Percentiles rank a stretch among this genome's conserved stretches.
phyloP scores from a whole-genome alignment of 345 rosid genomes.

The Salix udensis region DNA sequence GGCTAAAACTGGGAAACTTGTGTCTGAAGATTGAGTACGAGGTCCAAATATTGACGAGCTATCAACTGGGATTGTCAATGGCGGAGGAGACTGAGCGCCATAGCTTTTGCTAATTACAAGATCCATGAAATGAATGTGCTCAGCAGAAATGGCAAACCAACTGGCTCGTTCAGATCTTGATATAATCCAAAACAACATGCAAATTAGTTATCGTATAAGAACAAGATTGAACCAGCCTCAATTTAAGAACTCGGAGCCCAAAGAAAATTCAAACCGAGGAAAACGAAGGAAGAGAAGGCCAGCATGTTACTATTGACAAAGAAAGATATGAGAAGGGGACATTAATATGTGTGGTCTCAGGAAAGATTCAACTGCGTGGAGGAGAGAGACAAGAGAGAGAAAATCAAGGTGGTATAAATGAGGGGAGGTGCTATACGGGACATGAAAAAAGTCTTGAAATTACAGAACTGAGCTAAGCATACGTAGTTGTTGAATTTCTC shows the following conservation, averaged over 20 bases:
- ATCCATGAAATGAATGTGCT: slow-evolving; percentile 38
- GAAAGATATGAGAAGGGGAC: slow-evolving; percentile 11
- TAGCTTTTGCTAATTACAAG: slow-evolving; percentile 23
- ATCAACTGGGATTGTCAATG: slow-evolving; percentile 23
- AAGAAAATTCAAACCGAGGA: neutral
- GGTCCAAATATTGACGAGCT: slow-evolving; percentile 29
- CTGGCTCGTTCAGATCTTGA: slow-evolving; percentile 9
- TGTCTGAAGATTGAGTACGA: slow-evolving; percentile 28
- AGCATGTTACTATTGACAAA: neutral
- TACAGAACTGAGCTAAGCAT: neutral
- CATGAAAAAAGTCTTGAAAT: neutral
- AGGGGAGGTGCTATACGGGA: slow-evolving; percentile 9
- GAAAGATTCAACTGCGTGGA: slow-evolving; percentile 24
- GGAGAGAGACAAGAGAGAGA: slow-evolving; percentile 22
- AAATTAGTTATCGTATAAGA: neutral
- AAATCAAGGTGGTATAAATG: slow-evolving; percentile 19
- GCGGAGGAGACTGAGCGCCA: slow-evolving; percentile 31
- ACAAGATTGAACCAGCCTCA: too few relatives aligned
- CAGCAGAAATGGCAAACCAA: neutral
- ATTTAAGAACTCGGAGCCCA: neutral
- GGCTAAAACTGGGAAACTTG: slow-evolving; percentile 74
- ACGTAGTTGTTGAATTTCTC: slow-evolving; percentile 22
- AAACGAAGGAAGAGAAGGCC: neutral
- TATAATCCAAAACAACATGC: neutral
- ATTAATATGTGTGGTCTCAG: neutral